Evolutionary conservation across 78 protist species (phyloP).

Genomic region (Chrysochromulina tobinii): DNA sequence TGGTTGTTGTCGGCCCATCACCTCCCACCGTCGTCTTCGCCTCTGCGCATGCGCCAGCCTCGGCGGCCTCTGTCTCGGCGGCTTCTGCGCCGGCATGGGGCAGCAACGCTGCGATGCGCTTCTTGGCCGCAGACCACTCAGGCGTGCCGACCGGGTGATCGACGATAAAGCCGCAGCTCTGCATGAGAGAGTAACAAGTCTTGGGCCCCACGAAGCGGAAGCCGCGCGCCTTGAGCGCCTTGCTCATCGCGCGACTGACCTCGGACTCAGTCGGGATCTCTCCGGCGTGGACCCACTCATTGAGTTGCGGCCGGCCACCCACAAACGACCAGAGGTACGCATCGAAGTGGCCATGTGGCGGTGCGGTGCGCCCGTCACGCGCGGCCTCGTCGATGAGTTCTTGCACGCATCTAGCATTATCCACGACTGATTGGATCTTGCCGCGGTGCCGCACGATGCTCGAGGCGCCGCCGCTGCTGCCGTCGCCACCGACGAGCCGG

Average conservation of each 20-base stretch:
- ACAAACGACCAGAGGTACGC: not conserved
- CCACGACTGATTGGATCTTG: not conserved
- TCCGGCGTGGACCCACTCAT: not conserved
- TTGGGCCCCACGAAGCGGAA: not conserved
- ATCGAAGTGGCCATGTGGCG: not conserved
- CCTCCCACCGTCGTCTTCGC: too few species aligned
- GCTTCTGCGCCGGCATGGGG: too few species aligned
- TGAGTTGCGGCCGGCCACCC: not conserved
- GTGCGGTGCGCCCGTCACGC: not conserved
- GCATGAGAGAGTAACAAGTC: not conserved
- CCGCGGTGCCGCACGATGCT: constrained; percentile 14
- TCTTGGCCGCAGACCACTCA: too few species aligned
- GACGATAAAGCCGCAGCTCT: too few species aligned
- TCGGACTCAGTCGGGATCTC: not conserved
- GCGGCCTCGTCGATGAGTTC: not conserved
- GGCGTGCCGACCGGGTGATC: too few species aligned
- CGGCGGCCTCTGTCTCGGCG: too few species aligned
- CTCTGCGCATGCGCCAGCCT: too few species aligned
- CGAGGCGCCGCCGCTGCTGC: not conserved
- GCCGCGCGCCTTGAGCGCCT: constrained; percentile 20
- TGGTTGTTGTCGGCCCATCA: too few species aligned
- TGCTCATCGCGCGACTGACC: not conserved
- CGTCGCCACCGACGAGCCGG: not conserved
- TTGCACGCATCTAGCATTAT: not conserved
- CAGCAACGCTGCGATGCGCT: too few species aligned